These are phyloP conservation scores for Trichoderma gamsii DNA, from an alignment of 495 filamentous ascomycete genomes.

Conservation along the genomic window DNA sequence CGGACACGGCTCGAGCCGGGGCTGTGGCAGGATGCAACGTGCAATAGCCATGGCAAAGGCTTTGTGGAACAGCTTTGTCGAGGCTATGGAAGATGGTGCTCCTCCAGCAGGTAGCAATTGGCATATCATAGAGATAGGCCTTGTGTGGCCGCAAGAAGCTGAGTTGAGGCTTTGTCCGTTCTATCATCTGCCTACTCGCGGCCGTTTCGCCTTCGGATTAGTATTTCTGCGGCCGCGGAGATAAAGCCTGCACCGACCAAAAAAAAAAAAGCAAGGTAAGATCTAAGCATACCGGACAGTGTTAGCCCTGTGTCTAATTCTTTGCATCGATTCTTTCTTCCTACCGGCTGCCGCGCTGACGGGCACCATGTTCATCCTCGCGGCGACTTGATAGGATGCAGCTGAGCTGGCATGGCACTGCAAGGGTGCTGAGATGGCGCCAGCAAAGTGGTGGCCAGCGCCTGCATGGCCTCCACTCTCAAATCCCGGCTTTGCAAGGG, in stretches of 20 bases:
- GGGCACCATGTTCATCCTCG: background rate
- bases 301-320: background rate
- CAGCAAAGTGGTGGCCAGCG: background rate
- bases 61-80: background rate
- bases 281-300: constrained; percentile 7
- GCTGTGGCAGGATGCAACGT: background rate
- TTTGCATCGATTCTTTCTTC: background rate
- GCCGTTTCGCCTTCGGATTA: background rate
- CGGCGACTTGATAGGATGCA: background rate
- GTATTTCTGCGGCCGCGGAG: background rate
- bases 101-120: background rate
- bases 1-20: background rate
- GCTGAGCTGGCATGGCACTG: background rate
- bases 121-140: background rate
- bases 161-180: background rate
- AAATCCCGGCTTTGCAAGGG: background rate
- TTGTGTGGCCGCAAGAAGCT: background rate
- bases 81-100: background rate
- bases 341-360: background rate
- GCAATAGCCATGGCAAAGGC: background rate
- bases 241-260: background rate
- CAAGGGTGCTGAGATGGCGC: background rate
- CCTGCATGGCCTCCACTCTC: background rate
- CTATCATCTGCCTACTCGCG: background rate
- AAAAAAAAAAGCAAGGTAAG: background rate